Evolutionary conservation across 2,329 filamentous ascomycete genomes (phyloP).

Genomic region (Beauveria pseudobassiana): DNA sequence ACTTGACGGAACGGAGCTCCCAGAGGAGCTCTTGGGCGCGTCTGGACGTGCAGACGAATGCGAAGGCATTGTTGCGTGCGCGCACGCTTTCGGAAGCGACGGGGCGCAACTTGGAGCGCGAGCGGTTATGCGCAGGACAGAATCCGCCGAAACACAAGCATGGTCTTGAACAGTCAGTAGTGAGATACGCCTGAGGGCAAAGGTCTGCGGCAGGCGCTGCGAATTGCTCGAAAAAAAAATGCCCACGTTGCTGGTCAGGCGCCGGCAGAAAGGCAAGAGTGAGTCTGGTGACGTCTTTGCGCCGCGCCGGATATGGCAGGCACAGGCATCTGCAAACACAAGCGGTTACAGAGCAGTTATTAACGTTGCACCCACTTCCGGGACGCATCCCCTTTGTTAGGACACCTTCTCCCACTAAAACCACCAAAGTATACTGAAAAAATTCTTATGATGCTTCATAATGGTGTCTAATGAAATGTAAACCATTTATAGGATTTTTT

Average conservation of each 20-base stretch:
- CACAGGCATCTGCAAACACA: not conserved
- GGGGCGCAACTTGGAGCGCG: not conserved
- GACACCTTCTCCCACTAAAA: too few relatives aligned
- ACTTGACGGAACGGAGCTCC: constrained; percentile 3
- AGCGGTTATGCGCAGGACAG: not conserved
- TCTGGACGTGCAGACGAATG: not conserved
- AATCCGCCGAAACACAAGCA: not conserved
- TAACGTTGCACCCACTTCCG: too few relatives aligned
- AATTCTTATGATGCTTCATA: too few relatives aligned
- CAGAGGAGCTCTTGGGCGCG: not conserved
- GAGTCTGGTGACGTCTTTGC: constrained; percentile 5
- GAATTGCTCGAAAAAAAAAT: not conserved
- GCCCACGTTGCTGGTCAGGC: constrained; percentile 3
- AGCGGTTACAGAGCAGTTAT: too few relatives aligned
- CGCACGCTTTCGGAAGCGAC: not conserved
- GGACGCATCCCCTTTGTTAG: too few relatives aligned
- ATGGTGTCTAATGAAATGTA: too few relatives aligned
- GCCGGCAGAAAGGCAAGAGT: not conserved
- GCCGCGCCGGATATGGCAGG: not conserved
- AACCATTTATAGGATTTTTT: too few relatives aligned
- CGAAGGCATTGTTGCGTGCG: not conserved
- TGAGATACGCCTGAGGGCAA: not conserved
- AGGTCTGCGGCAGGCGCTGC: not conserved
- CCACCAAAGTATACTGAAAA: too few relatives aligned
- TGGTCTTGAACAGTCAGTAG: not conserved